Evolutionary conservation across 2,329 filamentous ascomycete genomes (phyloP).

Genomic region (Teratosphaeriaceae sp.): DNA sequence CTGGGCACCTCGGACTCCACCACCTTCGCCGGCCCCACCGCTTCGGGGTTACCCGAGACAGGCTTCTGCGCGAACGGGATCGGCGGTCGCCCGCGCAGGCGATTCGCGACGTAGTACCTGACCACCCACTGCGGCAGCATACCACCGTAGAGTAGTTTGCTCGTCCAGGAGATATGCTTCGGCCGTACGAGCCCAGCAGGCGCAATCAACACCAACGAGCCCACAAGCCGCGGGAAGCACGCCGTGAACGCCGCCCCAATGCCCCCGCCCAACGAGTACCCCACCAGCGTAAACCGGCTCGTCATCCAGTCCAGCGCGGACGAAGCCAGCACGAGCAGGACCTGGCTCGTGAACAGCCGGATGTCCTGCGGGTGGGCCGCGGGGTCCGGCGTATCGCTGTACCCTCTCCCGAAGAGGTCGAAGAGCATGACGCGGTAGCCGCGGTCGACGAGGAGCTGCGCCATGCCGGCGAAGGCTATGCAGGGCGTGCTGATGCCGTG

Average conservation of each 20-base stretch:
- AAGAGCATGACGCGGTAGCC: constrained; percentile 77
- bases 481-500: constrained; percentile 79
- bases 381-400: constrained; percentile 64
- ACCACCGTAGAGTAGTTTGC: constrained; percentile 57
- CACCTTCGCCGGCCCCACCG: constrained; percentile 3
- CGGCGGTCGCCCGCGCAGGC: constrained; percentile 32
- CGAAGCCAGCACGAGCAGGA: constrained; percentile 63
- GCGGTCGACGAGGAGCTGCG: constrained; percentile 54
- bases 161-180: constrained; percentile 54
- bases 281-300: constrained; percentile 60
- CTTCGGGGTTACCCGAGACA: neutral
- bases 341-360: constrained; percentile 66
- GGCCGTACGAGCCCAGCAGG: constrained; percentile 70
- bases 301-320: constrained; percentile 62
- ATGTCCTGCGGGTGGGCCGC: constrained; percentile 62
- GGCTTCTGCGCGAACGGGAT: neutral
- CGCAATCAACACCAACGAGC: constrained; percentile 67
- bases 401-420: constrained; percentile 71
- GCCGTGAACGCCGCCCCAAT: constrained; percentile 63
- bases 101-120: constrained; percentile 43
- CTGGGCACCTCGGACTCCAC: constrained; percentile 20
- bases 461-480: constrained; percentile 60
- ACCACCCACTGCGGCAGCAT: constrained; percentile 54
- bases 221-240: constrained; percentile 62
- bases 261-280: constrained; percentile 75